These are phyloP conservation scores for Metschnikowia hibisci DNA, from an alignment of 805 yeast genomes.

Conservation along the genomic window DNA sequence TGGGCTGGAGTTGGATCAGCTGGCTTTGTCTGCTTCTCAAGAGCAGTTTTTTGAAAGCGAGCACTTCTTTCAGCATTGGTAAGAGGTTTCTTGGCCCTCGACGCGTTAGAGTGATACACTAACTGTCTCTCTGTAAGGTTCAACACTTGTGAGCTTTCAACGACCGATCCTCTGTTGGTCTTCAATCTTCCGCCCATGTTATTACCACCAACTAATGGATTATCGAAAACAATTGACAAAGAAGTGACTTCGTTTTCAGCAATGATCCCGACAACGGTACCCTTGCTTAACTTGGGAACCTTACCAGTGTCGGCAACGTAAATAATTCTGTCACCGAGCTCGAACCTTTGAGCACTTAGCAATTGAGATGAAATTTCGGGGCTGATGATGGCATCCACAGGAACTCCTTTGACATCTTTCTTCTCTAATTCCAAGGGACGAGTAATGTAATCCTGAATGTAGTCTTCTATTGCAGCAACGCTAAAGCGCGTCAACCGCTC, in stretches of 20 bases:
- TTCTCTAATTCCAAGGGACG: constrained; percentile 42
- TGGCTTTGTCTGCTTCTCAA: neutral
- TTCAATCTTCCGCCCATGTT: constrained; percentile 71
- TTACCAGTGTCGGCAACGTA: constrained; percentile 84
- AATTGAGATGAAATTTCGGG: constrained; percentile 69
- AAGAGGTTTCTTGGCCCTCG: constrained; percentile 37
- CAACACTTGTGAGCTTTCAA: constrained; percentile 77
- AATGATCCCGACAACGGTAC: constrained; percentile 74
- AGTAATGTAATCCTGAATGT: constrained; percentile 45
- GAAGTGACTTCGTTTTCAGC: constrained; percentile 59
- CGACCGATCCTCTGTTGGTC: constrained; percentile 77
- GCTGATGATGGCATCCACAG: constrained; percentile 74
- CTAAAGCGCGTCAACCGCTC: constrained; percentile 70
- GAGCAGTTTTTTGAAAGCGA: constrained; percentile 10
- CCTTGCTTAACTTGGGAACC: constrained; percentile 81
- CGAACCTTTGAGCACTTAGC: constrained; percentile 70
- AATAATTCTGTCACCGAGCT: constrained; percentile 84
- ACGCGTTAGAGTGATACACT: constrained; percentile 68
- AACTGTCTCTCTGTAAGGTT: constrained; percentile 74
- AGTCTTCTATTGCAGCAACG: constrained; percentile 62
- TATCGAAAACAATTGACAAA: constrained; percentile 79
- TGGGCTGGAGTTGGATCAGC: too few relatives aligned
- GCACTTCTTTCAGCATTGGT: constrained; percentile 18
- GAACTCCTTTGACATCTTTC: constrained; percentile 73
- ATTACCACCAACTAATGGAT: constrained; percentile 77